Evolutionary conservation across 495 filamentous ascomycete genomes (phyloP).

Genomic region (Podospora tetraspora): DNA sequence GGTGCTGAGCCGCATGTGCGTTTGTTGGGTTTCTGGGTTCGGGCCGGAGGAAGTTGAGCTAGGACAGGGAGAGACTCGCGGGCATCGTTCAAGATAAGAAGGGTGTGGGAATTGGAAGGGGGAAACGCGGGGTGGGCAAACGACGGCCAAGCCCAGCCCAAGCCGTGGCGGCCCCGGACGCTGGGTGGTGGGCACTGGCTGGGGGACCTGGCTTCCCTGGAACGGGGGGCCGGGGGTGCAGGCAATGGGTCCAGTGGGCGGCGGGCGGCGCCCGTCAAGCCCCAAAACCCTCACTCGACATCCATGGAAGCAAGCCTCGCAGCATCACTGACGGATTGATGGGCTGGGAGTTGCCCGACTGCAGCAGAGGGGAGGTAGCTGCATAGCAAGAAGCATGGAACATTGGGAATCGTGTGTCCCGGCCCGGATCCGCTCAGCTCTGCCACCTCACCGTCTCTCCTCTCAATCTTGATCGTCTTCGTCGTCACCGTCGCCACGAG

Average conservation of each 20-base stretch:
- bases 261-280: background rate
- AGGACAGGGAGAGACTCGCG: constrained; percentile 4
- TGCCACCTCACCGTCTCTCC: background rate
- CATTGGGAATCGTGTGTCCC: background rate
- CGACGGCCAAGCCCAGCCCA: background rate
- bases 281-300: background rate
- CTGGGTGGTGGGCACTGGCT: background rate
- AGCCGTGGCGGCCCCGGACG: background rate
- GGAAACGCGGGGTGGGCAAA: background rate
- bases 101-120: background rate
- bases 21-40: background rate
- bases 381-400: background rate
- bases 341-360: background rate
- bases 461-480: background rate
- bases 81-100: background rate
- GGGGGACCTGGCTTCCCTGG: background rate
- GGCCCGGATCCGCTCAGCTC: background rate
- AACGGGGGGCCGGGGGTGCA: background rate
- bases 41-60: constrained; percentile 1
- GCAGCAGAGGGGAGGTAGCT: background rate
- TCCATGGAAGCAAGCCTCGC: background rate
- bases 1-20: background rate
- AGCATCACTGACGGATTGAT: background rate
- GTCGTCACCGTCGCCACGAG: background rate
- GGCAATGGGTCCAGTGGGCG: background rate